Base-by-base conservation (phyloP, 1,139 yeast species). In the Lodderomyces pseudojiufengensis region DNA sequence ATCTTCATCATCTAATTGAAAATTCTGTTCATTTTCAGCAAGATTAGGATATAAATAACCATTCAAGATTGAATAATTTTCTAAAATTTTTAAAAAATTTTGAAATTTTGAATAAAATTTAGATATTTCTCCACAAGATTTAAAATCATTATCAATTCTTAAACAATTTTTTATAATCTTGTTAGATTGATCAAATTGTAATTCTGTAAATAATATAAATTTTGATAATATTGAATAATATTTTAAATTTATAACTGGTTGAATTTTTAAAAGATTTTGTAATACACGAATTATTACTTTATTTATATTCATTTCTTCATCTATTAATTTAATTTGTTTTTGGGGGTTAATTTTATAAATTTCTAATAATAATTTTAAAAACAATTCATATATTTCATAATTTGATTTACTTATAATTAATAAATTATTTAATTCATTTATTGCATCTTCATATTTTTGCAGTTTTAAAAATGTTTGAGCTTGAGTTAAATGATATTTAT, bases 121-220 rank as follows among this genome's bases (percentile, higher is more conserved):
- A 7, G 83, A 70, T 23, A 65, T 49, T 18, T 52, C 56, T 22
- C 78, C 76, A 55, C 94, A 84, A 4, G 51, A 54, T 30, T 63
- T 61, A 45, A 66, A 70, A 39, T 84, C 95, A 49, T 84, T 83
- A 54, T 86, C 85, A 32, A 73, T 73, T 45, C 82, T 75, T 36
- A 85, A 62, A 52, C 95, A 85, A 43, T 69, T 69, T 44, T 79
- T 73, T 27, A 78, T 63, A 23, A 67, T 63, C 41, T 59, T 66
- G 47, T 72, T 58, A 0, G 85, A 74, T 29, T 63, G 63, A 14
- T 70, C 73, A 44, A 68, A 72, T 41, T 79, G 80, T 29, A 64
- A 62, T 31, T 75, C 67, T 9, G 76, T 72, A 50, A 64, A 78
- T 33, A 74, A 62, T 38, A 74, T 61, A 36, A 73, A 64, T 23